These are phyloP conservation scores for Didymella glomerata DNA, from an alignment of 2,329 filamentous ascomycete species.

Conservation along the genomic window DNA sequence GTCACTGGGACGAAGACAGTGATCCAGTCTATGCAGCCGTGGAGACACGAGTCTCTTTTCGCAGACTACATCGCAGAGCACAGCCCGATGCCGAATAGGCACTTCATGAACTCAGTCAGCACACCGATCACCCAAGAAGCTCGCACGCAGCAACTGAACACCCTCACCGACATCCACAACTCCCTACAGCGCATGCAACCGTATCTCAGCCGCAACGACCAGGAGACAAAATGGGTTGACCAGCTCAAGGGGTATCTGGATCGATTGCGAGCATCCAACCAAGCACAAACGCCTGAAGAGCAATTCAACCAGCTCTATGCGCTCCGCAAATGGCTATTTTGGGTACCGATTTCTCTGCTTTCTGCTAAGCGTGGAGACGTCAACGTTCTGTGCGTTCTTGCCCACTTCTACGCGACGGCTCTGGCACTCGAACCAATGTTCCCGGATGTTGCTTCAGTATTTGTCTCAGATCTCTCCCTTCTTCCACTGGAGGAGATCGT, in stretches of 20 bases:
- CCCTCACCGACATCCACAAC: constrained; percentile 53
- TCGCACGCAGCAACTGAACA: constrained; percentile 64
- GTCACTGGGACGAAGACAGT: constrained; percentile 71
- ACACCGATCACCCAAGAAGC: constrained; percentile 67
- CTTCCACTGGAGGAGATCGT: constrained; percentile 87
- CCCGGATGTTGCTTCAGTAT: constrained; percentile 87
- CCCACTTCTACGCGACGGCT: constrained; percentile 90
- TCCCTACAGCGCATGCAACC: constrained; percentile 56
- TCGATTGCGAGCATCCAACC: constrained; percentile 52
- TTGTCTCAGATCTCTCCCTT: constrained; percentile 74
- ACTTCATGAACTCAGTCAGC: constrained; percentile 69
- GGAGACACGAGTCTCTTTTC: constrained; percentile 90
- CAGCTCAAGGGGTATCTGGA: constrained; percentile 59
- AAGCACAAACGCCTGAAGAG: constrained; percentile 69
- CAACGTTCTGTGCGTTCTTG: constrained; percentile 81
- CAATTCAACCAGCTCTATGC: constrained; percentile 91
- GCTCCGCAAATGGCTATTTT: constrained; percentile 92
- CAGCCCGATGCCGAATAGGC: constrained; percentile 53
- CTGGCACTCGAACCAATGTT: constrained; percentile 90
- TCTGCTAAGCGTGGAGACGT: constrained; percentile 79
- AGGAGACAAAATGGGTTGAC: constrained; percentile 59
- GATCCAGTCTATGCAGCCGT: constrained; percentile 87
- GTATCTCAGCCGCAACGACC: constrained; percentile 55
- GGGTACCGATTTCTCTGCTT: constrained; percentile 86
- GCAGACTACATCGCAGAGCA: constrained; percentile 82